Percentiles rank a stretch among this genome's conserved stretches.
phyloP scores from a whole-genome alignment of 176 grass and related monocot genomes.

The Lolium rigidum region DNA sequence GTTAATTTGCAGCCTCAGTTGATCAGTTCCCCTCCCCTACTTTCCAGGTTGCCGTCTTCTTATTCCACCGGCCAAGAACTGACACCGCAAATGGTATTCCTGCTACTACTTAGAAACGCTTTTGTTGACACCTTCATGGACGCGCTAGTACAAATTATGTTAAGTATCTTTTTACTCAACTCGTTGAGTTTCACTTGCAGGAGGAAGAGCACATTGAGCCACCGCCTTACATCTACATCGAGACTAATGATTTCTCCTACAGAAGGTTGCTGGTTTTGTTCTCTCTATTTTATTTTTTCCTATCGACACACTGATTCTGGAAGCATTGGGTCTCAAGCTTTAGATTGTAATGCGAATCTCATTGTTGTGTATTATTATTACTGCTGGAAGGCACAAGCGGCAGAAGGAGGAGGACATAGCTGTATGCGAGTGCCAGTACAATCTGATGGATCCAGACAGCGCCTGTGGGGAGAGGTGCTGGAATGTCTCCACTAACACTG shows the following conservation, averaged over 20 bases:
- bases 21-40: background rate
- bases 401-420: constrained; percentile 95
- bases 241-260: constrained; percentile 80
- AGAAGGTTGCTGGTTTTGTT: constrained; percentile 60
- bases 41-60: constrained; percentile 11
- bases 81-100: too few species aligned
- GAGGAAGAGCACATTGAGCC: constrained; percentile 50
- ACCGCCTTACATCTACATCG: constrained; percentile 77
- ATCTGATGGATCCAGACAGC: constrained; percentile 69
- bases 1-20: background rate
- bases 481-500: constrained; percentile 90
- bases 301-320: background rate
- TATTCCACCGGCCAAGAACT: background rate
- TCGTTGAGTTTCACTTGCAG: constrained; percentile 20
- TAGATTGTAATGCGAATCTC: constrained; percentile 1
- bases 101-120: background rate
- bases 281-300: background rate
- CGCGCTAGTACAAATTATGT: background rate
- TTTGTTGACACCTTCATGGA: background rate
- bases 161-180: constrained; percentile 29
- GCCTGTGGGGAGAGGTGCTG: constrained; percentile 83
- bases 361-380: constrained; percentile 17
- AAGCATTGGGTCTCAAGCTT: background rate
- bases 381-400: constrained; percentile 73
- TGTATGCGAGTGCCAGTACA: constrained; percentile 86